A percentile compares a stretch with the other conserved stretches of the same genome.
These are phyloP conservation scores for Omphalea diandra DNA, from an alignment of 441 rosid species.

Conservation along the genomic window DNA sequence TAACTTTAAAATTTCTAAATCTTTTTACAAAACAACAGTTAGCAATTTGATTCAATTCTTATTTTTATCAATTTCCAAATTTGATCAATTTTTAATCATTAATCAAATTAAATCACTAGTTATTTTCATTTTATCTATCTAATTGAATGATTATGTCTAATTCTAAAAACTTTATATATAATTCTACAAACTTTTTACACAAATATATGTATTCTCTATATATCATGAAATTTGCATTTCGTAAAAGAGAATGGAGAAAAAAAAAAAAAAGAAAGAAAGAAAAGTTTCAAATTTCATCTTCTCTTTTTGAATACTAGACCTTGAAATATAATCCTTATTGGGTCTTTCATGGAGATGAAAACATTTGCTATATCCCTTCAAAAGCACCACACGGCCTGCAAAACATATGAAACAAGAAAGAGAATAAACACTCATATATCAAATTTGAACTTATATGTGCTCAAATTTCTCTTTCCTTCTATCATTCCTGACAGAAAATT, in stretches of 20 bases:
- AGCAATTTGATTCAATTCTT: too few relatives aligned
- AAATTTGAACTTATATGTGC: background rate
- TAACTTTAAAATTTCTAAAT: too few relatives aligned
- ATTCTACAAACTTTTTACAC: background rate
- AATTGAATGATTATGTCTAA: too few relatives aligned
- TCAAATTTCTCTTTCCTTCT: background rate
- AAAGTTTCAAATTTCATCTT: background rate
- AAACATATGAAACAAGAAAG: background rate
- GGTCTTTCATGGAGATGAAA: background rate
- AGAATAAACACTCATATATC: background rate
- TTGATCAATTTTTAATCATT: too few relatives aligned
- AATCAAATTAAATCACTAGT: too few relatives aligned
- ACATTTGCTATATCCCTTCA: constrained; percentile 14
- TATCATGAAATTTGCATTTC: background rate
- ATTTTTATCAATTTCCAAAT: too few relatives aligned
- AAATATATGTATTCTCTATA: background rate
- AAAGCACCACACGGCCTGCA: constrained; percentile 39
- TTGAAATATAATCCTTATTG: constrained; percentile 4
- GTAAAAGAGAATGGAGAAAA: background rate
- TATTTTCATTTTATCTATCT: too few relatives aligned
- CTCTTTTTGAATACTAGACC: constrained; percentile 1
- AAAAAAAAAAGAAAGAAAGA: background rate
- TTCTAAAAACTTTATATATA: background rate
- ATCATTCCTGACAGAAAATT: background rate
- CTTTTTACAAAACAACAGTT: too few relatives aligned